Evolutionary conservation across 1,139 yeast genomes (phyloP), one percentile per base, ranked within the genome.

Genomic region (Yamadazyma kanchanaburiensis): DNA sequence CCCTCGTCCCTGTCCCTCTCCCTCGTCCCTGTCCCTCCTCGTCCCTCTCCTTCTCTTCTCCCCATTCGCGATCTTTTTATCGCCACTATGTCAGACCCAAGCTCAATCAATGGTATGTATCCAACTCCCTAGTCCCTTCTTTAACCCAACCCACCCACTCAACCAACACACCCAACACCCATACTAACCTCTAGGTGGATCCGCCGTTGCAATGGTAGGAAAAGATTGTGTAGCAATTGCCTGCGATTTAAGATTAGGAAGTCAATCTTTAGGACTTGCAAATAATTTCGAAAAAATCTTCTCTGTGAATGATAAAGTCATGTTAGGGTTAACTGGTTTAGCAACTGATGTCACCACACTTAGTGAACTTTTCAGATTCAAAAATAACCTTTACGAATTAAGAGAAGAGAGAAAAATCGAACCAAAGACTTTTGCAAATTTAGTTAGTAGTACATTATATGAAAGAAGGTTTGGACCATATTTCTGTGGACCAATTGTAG

Each of bases 141-240:
- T n/a, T n/a, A n/a, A n/a, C n/a, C n/a, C n/a, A n/a, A n/a, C n/a
- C n/a, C n/a, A n/a, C n/a, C n/a, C n/a, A n/a, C n/a, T n/a, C n/a
- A n/a, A n/a, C n/a, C n/a, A n/a, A n/a, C n/a, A n/a, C n/a, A n/a
- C n/a, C n/a, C 18, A 37, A 40, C 17, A 43, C 38, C 30, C 8
- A n/a, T 35, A 43, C 37, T 17, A 23, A 28, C 31, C 20, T 95
- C 12, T 29, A 39, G 46, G 48, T 60, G 98, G 99, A 61, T 75
- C 95, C 38, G 95, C 95, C 37, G 95, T 94, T 24, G 98, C 98
- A 45, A 94, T 94, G 99, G 82, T 83, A 15, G 99, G 99, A 46
- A 89, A 94, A 55, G 96, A 88, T 48, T 94, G 99, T 65, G 88
- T 94, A 37, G 98, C 98, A 27, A 89, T 94, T 49, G 99, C 97